A percentile compares a stretch with the other conserved stretches of the same genome.
Evolutionary conservation across 352 stramenopile genomes (phyloP).

Genomic region (Phytopythium sindhum): DNA sequence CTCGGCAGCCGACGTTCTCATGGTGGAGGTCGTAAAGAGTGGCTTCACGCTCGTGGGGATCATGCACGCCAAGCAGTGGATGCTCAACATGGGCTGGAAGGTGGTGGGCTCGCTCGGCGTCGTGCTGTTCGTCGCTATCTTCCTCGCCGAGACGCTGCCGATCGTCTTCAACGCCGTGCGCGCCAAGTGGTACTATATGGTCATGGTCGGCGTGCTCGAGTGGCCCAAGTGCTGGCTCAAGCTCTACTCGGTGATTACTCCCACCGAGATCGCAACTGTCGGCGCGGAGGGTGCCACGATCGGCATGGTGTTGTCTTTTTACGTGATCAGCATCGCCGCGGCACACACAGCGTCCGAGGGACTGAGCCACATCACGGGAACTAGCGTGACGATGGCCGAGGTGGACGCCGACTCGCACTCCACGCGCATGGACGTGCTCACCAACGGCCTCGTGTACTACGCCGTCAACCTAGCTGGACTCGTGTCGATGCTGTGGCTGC

Average conservation of each 20-base stretch:
- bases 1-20: conserved; percentile 10
- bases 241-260: conserved; percentile 35
- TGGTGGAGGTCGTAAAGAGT: conserved; percentile 25
- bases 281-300: conserved; percentile 53
- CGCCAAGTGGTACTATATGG: conserved; percentile 38
- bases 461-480: conserved; percentile 26
- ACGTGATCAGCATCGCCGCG: conserved; percentile 29
- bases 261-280: conserved; percentile 51
- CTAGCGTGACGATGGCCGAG: conserved; percentile 14
- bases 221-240: conserved; percentile 38
- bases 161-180: conserved; percentile 34
- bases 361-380: conserved; percentile 25
- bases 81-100: conserved; percentile 40
- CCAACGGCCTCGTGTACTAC: conserved; percentile 15
- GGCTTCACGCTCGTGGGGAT: conserved; percentile 27
- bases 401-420: conserved; percentile 20
- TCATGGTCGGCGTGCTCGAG: conserved; percentile 23
- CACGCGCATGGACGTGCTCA: conserved; percentile 24
- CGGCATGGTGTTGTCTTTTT: conserved; percentile 44
- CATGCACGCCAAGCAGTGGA: conserved; percentile 34
- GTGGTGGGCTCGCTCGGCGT: conserved; percentile 25
- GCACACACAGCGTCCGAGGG: conserved; percentile 21
- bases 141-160: conserved; percentile 25
- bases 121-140: conserved; percentile 24
- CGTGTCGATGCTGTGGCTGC: conserved; percentile 23